Evolutionary conservation across 441 rosid genomes (phyloP), one percentile per base, ranked within the genome.

Genomic region (Isatis lusitanica): DNA sequence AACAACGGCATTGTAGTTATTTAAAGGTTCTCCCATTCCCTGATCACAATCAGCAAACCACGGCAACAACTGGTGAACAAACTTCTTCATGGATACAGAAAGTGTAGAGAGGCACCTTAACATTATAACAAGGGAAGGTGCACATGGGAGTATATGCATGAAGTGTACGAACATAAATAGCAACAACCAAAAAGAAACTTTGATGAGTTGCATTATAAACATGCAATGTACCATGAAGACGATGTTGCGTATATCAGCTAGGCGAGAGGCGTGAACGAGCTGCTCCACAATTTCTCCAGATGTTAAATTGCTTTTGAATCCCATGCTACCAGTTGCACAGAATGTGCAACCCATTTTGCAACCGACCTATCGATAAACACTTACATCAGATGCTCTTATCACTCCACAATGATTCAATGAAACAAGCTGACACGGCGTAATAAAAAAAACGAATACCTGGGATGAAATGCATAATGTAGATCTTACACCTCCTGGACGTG

Each of bases 11-110:
- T 83, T 60, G 76, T 94, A 94, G 79, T 95, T 95, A 83, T 95
- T 95, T 77, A 95, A 81, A 15, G 99, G 99, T 60, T 95, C 99
- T 50, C 97, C 99, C 99, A 95, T 95, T 65, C 99, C 99, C 98
- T 95, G 75, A 61, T 50, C 66, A 82, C 26, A 74, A 60, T 31
- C 74, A 9, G 66, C 53, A 74, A 78, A 75, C 55, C 68, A 67
- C 63, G 44, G 13, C 9, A 73, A 44, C 63, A 52, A 57, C 35
- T 43, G 21, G 70, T 69, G 48, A 76, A 47, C 21, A 13, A 57
- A 57, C 9, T 31, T 40, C 50, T 40, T 48, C 50, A 60, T 59
- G 40, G 18, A 68, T 11, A 18, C 46, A 66, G 5, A 56, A 39
- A 16, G 13, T 11, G 36, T 26, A 33, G 35, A 30, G 33, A 30